These are phyloP conservation scores for Chalciporus chontae DNA, from an alignment of 768 basidiomycete genomes.

Conservation along the genomic window DNA sequence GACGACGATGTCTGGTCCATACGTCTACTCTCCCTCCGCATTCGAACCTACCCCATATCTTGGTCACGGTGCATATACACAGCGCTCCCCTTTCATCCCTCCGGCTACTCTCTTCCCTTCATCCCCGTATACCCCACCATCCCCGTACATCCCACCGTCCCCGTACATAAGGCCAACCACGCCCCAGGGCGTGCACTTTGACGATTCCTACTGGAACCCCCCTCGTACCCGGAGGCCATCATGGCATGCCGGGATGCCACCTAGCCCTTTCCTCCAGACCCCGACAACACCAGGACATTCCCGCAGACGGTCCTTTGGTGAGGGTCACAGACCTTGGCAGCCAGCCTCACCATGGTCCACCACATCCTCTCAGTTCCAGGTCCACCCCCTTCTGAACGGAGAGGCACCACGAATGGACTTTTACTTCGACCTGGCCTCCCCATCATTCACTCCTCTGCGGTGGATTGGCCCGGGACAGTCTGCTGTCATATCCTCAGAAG, in stretches of 20 bases:
- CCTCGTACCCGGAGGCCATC: conserved; percentile 39
- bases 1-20: conserved; percentile 39
- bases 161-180: conserved; percentile 32
- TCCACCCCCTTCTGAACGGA: conserved; percentile 43
- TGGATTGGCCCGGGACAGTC: conserved; percentile 38
- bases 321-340: conserved; percentile 17
- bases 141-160: conserved; percentile 28
- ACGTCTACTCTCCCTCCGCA: conserved; percentile 38
- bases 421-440: conserved; percentile 53
- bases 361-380: conserved; percentile 25
- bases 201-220: conserved; percentile 20
- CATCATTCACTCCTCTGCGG: conserved; percentile 43
- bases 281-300: conserved; percentile 8
- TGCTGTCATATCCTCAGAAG: conserved; percentile 37
- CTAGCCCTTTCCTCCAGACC: conserved; percentile 24
- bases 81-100: conserved; percentile 45
- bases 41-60: conserved; percentile 35
- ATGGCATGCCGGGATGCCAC: conserved; percentile 36
- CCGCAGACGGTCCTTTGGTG: conserved; percentile 31
- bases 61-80: conserved; percentile 30
- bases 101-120: conserved; percentile 33
- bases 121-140: conserved; percentile 33
- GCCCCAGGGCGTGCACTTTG: conserved; percentile 21
- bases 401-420: conserved; percentile 44
- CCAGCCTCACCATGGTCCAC: conserved; percentile 23